Evolutionary conservation across 1,284 basidiomycete genomes (phyloP), one percentile per base, ranked within the genome.

Genomic region (Fomitopsis schrenkii): DNA sequence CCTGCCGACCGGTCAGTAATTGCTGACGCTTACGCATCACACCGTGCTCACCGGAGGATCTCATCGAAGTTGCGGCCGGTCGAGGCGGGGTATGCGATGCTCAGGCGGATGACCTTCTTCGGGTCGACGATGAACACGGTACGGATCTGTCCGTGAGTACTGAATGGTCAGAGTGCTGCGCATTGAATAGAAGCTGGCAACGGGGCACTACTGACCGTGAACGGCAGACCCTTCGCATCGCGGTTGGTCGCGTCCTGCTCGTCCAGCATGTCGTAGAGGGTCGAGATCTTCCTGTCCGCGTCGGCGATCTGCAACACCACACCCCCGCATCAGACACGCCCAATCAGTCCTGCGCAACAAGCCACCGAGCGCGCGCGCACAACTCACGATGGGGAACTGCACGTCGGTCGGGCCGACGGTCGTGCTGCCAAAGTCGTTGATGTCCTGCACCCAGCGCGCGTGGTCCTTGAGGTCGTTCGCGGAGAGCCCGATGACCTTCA

Each of bases 61-160:
- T 98, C 96, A 71, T 90, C 88, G 65, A 93, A 93, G 81, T 92
- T 93, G 67, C 87, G 85, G 54, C 90, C 91, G 65, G 91, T 91
- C 15, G 88, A 87, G 50, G 94, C 94, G 60, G 95, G 95, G 81
- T 99, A 99, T 40, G 93, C 81, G 68, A 99, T 75, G 42, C 87
- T 94, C 66, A 98, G 81, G 64, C 97, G 93, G 72, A 98, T 96
- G 67, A 85, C 83, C 78, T 95, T 94, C 77, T 91, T 93, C 44
- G 91, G 94, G 79, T 97, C 95, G 71, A 98, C 93, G 68, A 98
- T 79, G 76, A 96, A 97, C 64, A 97, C 95, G 19, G 94, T 97
- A 66, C 96, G 90, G 75, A 98, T 91, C 95, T 98, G 72, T 41
- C 30, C 14, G 10, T 2, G 5, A 33, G 41, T 33, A 8, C 36